phyloP scores from a whole-genome alignment of 2,329 filamentous ascomycete genomes.

The Akanthomyces dipterigenus region DNA sequence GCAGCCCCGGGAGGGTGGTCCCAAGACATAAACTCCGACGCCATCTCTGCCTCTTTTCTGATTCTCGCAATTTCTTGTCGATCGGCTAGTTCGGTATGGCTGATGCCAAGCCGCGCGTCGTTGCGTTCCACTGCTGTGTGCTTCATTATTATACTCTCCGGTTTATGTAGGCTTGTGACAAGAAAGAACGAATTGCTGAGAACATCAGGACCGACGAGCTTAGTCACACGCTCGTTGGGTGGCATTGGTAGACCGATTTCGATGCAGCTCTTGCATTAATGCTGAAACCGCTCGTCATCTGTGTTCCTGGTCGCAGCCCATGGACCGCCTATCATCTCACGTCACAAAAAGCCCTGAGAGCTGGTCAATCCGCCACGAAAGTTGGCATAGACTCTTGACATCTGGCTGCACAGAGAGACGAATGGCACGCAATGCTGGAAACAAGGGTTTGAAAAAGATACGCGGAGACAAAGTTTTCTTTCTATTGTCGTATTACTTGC shows the following conservation, averaged over 20 bases:
- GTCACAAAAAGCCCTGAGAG: background rate
- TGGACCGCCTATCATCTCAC: background rate
- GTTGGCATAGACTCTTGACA: no score
- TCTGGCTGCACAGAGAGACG: no score
- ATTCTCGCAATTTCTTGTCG: background rate
- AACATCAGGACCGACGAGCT: background rate
- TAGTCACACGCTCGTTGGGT: background rate
- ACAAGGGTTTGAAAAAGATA: background rate
- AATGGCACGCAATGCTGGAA: background rate
- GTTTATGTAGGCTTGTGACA: background rate
- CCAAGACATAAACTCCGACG: background rate
- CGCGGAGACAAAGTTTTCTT: background rate
- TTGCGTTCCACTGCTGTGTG: background rate
- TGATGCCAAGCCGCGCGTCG: conserved; percentile 4
- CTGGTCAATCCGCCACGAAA: no score
- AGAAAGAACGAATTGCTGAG: background rate
- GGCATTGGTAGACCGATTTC: background rate
- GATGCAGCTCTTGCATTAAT: background rate
- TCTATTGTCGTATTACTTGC: background rate
- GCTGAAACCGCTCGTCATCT: background rate
- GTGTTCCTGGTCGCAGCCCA: background rate
- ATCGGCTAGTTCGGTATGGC: conserved; percentile 9
- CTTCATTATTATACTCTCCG: no score
- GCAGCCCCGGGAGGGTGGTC: background rate
- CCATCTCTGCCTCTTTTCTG: background rate